Conservation (phyloP, 306 rosid species). For the Ochetophila trinervis region DNA sequence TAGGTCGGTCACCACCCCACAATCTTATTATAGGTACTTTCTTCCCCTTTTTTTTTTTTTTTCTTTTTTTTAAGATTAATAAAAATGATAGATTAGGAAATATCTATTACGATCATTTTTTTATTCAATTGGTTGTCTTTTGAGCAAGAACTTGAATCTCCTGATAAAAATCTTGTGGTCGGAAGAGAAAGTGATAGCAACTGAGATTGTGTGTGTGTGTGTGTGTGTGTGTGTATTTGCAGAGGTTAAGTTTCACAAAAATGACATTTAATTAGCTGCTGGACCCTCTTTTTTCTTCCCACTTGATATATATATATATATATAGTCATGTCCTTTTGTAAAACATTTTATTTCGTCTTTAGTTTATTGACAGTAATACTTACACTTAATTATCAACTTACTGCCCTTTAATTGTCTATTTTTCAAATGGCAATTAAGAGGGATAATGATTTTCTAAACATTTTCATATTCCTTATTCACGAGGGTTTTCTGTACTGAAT, state of each 20-base stretch:
- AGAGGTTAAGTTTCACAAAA: conserved; percentile 24
- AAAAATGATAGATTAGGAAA: neutral
- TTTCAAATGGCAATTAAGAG: conserved; percentile 36
- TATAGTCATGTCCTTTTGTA: conserved; percentile 31
- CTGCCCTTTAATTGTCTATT: conserved; percentile 38
- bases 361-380: conserved; percentile 23
- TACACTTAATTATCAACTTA: conserved; percentile 40
- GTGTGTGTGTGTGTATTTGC: conserved; percentile 15
- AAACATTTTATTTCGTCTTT: conserved; percentile 23
- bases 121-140: too few relatives aligned
- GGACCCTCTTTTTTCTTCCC: conserved; percentile 31
- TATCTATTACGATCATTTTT: neutral
- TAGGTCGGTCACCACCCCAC: conserved; percentile 27
- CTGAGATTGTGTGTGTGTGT: neutral
- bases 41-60: neutral
- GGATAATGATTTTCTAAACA: conserved; percentile 37
- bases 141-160: too few relatives aligned
- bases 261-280: conserved; percentile 23
- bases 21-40: conserved; percentile 6
- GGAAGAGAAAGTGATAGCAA: too few relatives aligned
- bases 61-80: neutral
- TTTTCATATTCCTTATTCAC: conserved; percentile 49
- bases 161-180: too few relatives aligned
- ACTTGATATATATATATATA: conserved; percentile 16
- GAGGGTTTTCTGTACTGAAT: conserved; percentile 43